Percentiles rank a stretch among this genome's conserved stretches.
phyloP scores from a whole-genome alignment of 306 rosid genomes.

The Morella rubra region DNA sequence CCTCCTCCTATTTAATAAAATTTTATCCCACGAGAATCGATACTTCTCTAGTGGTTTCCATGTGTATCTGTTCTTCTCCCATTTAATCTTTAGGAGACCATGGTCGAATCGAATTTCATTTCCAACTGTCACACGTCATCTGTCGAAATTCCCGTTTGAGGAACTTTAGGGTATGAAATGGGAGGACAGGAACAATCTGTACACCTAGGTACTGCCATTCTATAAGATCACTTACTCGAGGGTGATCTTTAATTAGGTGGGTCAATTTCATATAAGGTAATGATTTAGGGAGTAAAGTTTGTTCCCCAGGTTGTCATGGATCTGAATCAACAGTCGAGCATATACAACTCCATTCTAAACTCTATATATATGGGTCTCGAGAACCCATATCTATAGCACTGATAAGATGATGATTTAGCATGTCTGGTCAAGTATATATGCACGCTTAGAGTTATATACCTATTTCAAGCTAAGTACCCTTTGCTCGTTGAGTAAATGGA shows the following conservation, averaged over 20 bases:
- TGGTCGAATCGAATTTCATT: conserved; percentile 32
- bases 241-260: conserved; percentile 12
- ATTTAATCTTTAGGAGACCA: conserved; percentile 31
- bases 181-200: not conserved
- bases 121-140: conserved; percentile 53
- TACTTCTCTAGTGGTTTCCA: conserved; percentile 54
- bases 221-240: conserved; percentile 3
- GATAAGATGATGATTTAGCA: conserved; percentile 24
- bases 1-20: conserved; percentile 32
- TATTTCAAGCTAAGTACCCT: conserved; percentile 22
- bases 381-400: conserved; percentile 11
- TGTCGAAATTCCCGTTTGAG: conserved; percentile 17
- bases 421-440: conserved; percentile 39
- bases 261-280: conserved; percentile 21
- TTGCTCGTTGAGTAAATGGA: conserved; percentile 39
- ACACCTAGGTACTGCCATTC: too few relatives aligned
- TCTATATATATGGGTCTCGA: not conserved
- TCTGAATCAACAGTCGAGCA: conserved; percentile 6
- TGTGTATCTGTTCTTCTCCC: conserved; percentile 51
- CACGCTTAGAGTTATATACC: conserved; percentile 32
- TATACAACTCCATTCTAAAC: conserved; percentile 3
- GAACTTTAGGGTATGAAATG: conserved; percentile 24
- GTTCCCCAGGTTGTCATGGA: conserved; percentile 3
- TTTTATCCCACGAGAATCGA: conserved; percentile 42
- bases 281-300: conserved; percentile 17